phyloP scores from a whole-genome alignment of 345 rosid species.

The Populus alba region DNA sequence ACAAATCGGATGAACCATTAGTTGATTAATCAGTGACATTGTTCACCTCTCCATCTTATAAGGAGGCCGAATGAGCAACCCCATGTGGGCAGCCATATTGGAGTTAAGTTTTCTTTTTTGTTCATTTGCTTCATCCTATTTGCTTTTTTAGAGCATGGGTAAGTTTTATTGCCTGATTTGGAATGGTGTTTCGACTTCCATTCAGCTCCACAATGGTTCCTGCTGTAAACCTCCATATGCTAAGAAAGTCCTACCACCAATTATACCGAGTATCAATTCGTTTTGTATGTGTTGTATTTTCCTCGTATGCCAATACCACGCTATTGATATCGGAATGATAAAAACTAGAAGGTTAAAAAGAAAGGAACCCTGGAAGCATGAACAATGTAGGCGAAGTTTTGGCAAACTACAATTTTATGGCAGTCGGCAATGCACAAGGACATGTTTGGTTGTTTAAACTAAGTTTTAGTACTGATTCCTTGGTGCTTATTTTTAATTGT shows the following conservation, averaged over 20 bases:
- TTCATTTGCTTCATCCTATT: neutral
- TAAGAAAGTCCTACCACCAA: neutral
- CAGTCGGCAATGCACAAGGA: neutral
- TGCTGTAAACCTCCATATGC: neutral
- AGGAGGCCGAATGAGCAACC: neutral
- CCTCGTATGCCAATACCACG: neutral
- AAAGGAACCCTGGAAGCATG: neutral
- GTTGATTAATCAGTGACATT: neutral
- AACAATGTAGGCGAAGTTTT: neutral
- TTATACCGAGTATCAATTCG: neutral
- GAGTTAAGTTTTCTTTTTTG: neutral
- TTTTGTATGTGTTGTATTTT: neutral
- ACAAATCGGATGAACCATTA: neutral
- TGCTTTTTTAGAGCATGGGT: neutral
- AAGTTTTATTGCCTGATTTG: neutral
- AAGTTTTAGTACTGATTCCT: neutral
- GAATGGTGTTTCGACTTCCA: neutral
- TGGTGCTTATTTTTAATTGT: slow-evolving; percentile 8
- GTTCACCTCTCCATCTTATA: neutral
- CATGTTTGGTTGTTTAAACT: neutral
- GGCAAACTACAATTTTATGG: neutral
- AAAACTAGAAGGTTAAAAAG: neutral
- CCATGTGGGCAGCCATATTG: neutral
- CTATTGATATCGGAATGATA: neutral
- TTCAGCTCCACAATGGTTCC: neutral